Conservation (phyloP, 768 basidiomycete genomes). For the Albatrellus ellisii region DNA sequence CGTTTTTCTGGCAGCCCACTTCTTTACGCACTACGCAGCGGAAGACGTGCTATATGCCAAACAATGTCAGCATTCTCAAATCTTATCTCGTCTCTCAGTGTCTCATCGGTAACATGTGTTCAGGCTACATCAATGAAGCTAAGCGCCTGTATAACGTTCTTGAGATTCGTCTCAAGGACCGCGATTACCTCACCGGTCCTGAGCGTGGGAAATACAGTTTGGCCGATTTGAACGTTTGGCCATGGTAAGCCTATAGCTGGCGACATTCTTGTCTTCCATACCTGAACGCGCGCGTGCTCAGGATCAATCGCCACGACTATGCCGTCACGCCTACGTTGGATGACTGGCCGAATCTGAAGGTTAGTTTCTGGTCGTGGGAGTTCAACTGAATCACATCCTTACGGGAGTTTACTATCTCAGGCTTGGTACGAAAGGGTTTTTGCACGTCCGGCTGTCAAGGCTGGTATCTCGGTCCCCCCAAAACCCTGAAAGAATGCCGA, state of each 20-base stretch:
- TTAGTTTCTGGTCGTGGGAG: slow-evolving; percentile 7
- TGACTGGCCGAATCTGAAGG: slow-evolving; percentile 53
- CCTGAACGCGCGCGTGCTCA: slow-evolving; percentile 15
- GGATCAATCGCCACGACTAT: slow-evolving; percentile 38
- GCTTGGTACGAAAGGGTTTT: slow-evolving; percentile 28
- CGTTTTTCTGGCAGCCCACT: slow-evolving; percentile 36
- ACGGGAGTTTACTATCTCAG: slow-evolving; percentile 14
- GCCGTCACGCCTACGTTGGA: slow-evolving; percentile 45
- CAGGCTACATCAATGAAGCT: slow-evolving; percentile 73
- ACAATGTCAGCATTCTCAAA: slow-evolving; percentile 31
- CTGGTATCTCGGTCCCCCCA: slow-evolving; percentile 21
- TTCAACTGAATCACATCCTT: neutral
- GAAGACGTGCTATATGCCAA: slow-evolving; percentile 60
- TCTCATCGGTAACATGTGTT: slow-evolving; percentile 11
- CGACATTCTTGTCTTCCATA: no score
- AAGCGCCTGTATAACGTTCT: slow-evolving; percentile 73
- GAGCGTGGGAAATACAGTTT: slow-evolving; percentile 53
- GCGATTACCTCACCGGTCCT: slow-evolving; percentile 77
- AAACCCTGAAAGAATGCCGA: slow-evolving; percentile 5
- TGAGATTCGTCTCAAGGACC: slow-evolving; percentile 54
- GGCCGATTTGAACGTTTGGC: slow-evolving; percentile 57
- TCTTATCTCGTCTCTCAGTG: neutral
- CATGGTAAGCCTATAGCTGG: slow-evolving; percentile 33
- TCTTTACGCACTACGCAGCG: slow-evolving; percentile 51
- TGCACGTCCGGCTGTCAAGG: slow-evolving; percentile 21